A percentile compares a stretch with the other conserved stretches of the same genome.
These are phyloP conservation scores for Myriosclerotinia scirpicola DNA, from an alignment of 2,329 filamentous ascomycete species.

Conservation along the genomic window DNA sequence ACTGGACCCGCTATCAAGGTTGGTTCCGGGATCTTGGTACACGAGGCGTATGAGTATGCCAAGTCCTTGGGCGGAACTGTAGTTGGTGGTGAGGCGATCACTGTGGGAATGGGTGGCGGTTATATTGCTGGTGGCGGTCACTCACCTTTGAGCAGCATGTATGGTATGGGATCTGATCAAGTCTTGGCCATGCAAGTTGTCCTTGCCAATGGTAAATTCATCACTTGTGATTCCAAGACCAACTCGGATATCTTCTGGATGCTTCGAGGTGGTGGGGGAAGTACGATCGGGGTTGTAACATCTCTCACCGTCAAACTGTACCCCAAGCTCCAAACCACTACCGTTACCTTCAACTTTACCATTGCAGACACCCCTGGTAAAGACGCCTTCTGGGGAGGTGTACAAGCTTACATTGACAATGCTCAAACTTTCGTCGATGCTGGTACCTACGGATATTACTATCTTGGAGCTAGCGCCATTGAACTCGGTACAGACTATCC, in stretches of 20 bases:
- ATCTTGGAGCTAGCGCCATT: slow-evolving; percentile 41
- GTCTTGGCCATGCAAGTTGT: slow-evolving; percentile 33
- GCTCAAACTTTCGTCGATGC: slow-evolving; percentile 44
- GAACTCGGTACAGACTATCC: slow-evolving; percentile 39
- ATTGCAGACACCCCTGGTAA: slow-evolving; percentile 49
- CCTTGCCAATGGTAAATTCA: slow-evolving; percentile 30
- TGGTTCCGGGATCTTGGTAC: slow-evolving; percentile 48
- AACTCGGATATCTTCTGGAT: slow-evolving; percentile 36
- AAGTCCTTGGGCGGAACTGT: slow-evolving; percentile 47
- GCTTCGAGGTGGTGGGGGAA: slow-evolving; percentile 34
- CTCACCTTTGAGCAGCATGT: slow-evolving; percentile 51
- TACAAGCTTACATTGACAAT: slow-evolving; percentile 52
- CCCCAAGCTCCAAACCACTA: slow-evolving; percentile 42
- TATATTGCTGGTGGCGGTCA: slow-evolving; percentile 63
- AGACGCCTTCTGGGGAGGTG: slow-evolving; percentile 50
- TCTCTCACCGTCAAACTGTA: slow-evolving; percentile 57
- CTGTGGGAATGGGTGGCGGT: slow-evolving; percentile 43
- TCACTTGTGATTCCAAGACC: slow-evolving; percentile 28
- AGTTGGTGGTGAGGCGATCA: slow-evolving; percentile 50
- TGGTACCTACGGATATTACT: slow-evolving; percentile 38
- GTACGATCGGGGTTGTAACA: slow-evolving; percentile 60
- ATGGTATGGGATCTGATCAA: slow-evolving; percentile 62
- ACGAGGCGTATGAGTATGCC: slow-evolving; percentile 46
- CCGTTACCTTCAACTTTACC: slow-evolving; percentile 48
- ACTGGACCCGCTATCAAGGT: slow-evolving; percentile 43